Conservation (phyloP, 1,284 basidiomycete species). For the Cerrena zonata region DNA sequence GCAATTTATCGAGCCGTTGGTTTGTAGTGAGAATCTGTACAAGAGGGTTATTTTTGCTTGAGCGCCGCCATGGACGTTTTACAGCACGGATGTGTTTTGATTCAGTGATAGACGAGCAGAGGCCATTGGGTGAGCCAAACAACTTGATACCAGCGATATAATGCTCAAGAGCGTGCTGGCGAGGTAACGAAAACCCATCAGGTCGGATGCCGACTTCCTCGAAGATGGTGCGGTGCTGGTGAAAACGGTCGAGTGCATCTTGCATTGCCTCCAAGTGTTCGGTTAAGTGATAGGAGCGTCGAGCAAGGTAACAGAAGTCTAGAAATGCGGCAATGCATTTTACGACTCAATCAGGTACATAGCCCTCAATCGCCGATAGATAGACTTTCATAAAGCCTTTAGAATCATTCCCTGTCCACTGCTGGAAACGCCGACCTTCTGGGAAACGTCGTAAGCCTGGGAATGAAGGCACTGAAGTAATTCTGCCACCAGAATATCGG, state of each 20-base stretch:
- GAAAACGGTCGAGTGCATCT: conserved; percentile 1
- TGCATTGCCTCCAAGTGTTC: conserved; percentile 5
- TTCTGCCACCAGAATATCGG: too few species aligned
- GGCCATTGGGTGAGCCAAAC: too few species aligned
- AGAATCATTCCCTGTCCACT: conserved; percentile 13
- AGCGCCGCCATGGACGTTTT: conserved; percentile 7
- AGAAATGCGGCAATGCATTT: conserved; percentile 13
- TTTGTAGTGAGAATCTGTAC: conserved; percentile 11
- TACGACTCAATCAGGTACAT: conserved; percentile 19
- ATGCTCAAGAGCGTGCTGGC: conserved; percentile 19
- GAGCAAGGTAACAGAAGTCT: conserved; percentile 15
- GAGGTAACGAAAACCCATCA: conserved; percentile 11
- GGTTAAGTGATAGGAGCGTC: background rate
- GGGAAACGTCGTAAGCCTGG: conserved; percentile 10
- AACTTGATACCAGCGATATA: conserved; percentile 8
- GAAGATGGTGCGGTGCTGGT: background rate
- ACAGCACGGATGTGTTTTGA: conserved; percentile 11
- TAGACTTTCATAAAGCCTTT: conserved; percentile 16
- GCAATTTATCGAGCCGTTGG: conserved; percentile 10
- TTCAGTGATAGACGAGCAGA: conserved; percentile 8
- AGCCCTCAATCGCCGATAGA: conserved; percentile 18
- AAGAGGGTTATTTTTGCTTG: conserved; percentile 5
- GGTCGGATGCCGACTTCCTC: background rate
- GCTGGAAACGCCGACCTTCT: conserved; percentile 9
- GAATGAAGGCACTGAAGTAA: conserved; percentile 7